Conservation (phyloP, 345 rosid genomes). For the Odontarrhena argentea region DNA sequence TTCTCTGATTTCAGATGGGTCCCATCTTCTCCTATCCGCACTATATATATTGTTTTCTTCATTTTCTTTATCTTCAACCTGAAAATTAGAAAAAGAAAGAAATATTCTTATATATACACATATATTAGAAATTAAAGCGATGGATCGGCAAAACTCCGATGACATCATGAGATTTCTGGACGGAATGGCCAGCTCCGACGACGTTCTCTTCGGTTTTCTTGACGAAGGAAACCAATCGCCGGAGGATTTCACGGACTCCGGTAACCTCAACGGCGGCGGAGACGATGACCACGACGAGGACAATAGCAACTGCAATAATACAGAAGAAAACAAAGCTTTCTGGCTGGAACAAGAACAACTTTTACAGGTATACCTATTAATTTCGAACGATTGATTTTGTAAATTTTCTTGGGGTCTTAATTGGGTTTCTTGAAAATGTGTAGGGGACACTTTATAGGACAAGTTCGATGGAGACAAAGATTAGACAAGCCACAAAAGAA, state of each 20-base stretch:
- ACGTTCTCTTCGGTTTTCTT: slow-evolving; percentile 60
- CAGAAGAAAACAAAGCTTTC: slow-evolving; percentile 56
- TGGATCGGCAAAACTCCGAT: slow-evolving; percentile 47
- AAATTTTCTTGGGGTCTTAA: slow-evolving; percentile 1
- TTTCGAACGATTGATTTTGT: neutral
- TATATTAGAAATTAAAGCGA: neutral
- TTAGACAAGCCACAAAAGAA: slow-evolving; percentile 65
- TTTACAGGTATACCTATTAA: slow-evolving; percentile 54
- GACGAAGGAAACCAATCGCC: slow-evolving; percentile 45
- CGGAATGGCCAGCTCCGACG: slow-evolving; percentile 56
- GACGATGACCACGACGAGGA: slow-evolving; percentile 37
- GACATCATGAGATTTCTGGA: slow-evolving; percentile 56
- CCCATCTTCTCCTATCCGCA: slow-evolving; percentile 28
- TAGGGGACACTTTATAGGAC: slow-evolving; percentile 74
- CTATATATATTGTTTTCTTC: slow-evolving; percentile 17
- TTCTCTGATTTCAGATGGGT: slow-evolving; percentile 37
- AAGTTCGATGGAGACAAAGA: slow-evolving; percentile 61
- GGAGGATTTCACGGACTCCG: slow-evolving; percentile 32
- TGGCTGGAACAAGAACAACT: slow-evolving; percentile 77
- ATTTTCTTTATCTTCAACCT: neutral
- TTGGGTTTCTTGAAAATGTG: neutral
- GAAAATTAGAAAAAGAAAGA: neutral
- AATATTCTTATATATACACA: neutral
- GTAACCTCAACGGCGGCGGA: slow-evolving; percentile 22
- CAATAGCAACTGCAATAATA: slow-evolving; percentile 28